Base-by-base conservation (phyloP, 495 filamentous ascomycete genomes). In the Xylaria intraflava region DNA sequence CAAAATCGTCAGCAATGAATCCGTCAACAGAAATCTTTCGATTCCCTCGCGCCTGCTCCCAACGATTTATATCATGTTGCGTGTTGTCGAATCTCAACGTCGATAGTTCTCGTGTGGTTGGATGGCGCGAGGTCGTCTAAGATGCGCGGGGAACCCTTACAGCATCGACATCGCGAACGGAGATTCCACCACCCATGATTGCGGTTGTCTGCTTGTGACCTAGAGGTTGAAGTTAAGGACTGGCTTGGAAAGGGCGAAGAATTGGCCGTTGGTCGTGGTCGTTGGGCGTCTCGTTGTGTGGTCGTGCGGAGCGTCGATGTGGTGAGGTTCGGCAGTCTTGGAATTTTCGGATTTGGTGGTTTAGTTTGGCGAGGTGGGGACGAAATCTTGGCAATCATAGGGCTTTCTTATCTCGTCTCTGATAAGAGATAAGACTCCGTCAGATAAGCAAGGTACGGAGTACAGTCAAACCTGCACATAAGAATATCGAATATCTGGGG, bases 151-250 rank as follows among this genome's bases (percentile, higher is more conserved):
- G 81, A 74, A 77, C 84, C 20, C 51, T 30, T 48, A 54, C 51
- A 22, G 51, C 86, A 78, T 90, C 86, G 69, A 90, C 86, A 81
- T 90, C 87, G 74, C 87, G 87, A 75, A 90, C 86, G 66, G 81
- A 84, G 72, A 89, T 80, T 74, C 87, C 71, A 53, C 70, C 86
- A 76, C 81, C 78, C 86, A 90, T 90, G 61, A 72, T 87, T 76
- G 79, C 79, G 77, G 78, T 72, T 59, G 41, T 49, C 38, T 49
- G 36, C 24, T 53, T 48, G 40, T 41, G 11, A 31, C 17, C 26
- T 38, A 19, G 26, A 36, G 22, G 14, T 3, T 26, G 11, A 20
- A 22, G 33, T 24, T 24, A 35, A 43, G 44, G 51, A 24, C 31
- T 12, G 44, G 16, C 51, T 41, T 33, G n/a, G 22, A 16, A 27